Evolutionary conservation across 176 grass and related monocot species (phyloP).

Genomic region (Cenchrus purpureus): DNA sequence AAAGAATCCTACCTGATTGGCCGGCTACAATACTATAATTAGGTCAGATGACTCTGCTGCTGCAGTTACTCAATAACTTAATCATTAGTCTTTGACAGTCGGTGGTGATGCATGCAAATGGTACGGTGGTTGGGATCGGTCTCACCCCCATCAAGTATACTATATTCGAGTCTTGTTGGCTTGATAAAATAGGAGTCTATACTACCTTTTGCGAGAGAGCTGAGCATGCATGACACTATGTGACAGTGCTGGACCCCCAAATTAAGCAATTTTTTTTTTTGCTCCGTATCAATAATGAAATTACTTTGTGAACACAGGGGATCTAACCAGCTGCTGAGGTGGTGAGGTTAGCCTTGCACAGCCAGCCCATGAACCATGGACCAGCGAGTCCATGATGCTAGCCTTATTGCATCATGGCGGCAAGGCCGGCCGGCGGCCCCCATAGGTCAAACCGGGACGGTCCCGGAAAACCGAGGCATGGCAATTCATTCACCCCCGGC

Average conservation of each 20-base stretch:
- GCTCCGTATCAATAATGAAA: not conserved
- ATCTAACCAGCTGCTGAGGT: not conserved
- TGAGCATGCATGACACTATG: no score
- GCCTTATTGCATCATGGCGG: not conserved
- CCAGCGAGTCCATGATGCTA: constrained; percentile 1
- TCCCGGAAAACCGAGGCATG: constrained; percentile 17
- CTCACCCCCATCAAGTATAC: not conserved
- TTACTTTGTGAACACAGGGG: not conserved
- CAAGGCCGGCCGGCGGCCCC: not conserved
- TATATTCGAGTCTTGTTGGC: not conserved
- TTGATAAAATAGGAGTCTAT: not conserved
- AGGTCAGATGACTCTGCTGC: not conserved
- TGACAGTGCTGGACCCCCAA: not conserved
- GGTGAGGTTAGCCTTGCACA: not conserved
- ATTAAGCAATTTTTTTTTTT: not conserved
- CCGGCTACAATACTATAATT: not conserved
- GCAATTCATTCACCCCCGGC: constrained; percentile 22
- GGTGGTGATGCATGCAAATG: not conserved
- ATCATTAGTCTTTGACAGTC: not conserved
- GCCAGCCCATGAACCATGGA: constrained; percentile 29
- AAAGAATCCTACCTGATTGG: constrained; percentile 37
- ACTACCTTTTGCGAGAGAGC: no score
- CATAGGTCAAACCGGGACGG: constrained; percentile 36
- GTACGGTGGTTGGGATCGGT: not conserved
- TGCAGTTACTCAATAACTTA: not conserved